phyloP scores from a whole-genome alignment of 306 rosid genomes.

The Prunus campanulata region DNA sequence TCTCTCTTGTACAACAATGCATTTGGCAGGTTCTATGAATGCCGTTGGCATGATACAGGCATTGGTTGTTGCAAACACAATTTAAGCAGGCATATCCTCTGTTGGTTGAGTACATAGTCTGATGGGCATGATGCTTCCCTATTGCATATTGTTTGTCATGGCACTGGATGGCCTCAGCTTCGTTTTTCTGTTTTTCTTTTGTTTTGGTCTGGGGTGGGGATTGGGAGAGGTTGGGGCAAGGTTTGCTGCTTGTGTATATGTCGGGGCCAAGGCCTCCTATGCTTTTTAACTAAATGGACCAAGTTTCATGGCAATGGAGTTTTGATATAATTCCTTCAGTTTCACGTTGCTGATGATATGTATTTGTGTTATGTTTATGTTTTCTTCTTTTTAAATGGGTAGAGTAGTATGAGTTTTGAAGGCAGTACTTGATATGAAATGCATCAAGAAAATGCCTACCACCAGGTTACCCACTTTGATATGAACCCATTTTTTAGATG shows the following conservation, averaged over 20 bases:
- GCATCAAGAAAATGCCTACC: no score
- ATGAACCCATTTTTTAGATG: no score
- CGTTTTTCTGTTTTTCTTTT: not conserved
- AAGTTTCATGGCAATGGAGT: not conserved
- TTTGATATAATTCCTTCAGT: not conserved
- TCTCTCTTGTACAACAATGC: not conserved
- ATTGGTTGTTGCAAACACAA: not conserved
- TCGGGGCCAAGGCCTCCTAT: not conserved
- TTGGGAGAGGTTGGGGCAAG: not conserved
- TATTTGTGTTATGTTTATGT: not conserved
- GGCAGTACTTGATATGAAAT: not conserved
- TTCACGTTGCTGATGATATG: not conserved
- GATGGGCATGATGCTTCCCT: not conserved
- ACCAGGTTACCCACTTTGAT: no score
- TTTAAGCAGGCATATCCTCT: not conserved
- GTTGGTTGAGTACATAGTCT: not conserved
- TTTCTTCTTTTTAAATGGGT: not conserved
- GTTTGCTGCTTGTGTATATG: not conserved
- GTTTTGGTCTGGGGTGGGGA: not conserved
- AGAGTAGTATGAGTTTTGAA: not conserved
- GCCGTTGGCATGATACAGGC: not conserved
- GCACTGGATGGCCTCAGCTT: not conserved
- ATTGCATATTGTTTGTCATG: not conserved
- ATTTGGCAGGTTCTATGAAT: conserved; percentile 9
- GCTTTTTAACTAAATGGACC: not conserved